Percentiles rank a stretch among this genome's conserved stretches.
phyloP scores from a whole-genome alignment of 768 basidiomycete genomes.

The Pisolithus marmoratus region DNA sequence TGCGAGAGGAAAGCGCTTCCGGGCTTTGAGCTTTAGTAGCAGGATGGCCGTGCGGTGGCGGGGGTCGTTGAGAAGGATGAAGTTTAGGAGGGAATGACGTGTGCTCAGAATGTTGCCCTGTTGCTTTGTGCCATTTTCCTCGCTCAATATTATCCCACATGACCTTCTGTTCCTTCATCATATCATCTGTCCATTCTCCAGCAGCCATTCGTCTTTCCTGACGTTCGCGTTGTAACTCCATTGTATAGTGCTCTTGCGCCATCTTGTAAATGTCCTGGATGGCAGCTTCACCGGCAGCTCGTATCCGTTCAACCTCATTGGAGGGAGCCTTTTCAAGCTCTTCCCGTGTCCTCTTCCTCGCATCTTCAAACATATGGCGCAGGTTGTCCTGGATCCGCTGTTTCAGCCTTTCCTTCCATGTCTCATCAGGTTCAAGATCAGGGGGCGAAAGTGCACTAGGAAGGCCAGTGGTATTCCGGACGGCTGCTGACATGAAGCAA shows the following conservation, averaged over 20 bases:
- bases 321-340: conserved; percentile 42
- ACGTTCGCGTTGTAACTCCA: conserved; percentile 42
- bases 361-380: conserved; percentile 46
- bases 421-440: conserved; percentile 45
- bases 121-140: conserved; percentile 24
- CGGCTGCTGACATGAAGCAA: conserved; percentile 20
- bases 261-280: conserved; percentile 41
- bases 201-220: conserved; percentile 45
- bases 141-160: conserved; percentile 47
- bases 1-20: conserved; percentile 8
- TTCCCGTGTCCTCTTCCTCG: conserved; percentile 51
- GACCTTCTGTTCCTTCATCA: conserved; percentile 35
- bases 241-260: conserved; percentile 42
- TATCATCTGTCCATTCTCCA: conserved; percentile 32
- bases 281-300: conserved; percentile 33
- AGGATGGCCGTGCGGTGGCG: conserved; percentile 2
- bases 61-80: background rate
- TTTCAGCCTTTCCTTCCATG: conserved; percentile 46
- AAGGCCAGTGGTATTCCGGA: conserved; percentile 10
- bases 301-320: conserved; percentile 31
- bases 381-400: conserved; percentile 47
- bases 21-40: conserved; percentile 2
- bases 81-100: conserved; percentile 7
- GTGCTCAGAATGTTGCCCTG: background rate
- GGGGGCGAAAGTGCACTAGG: conserved; percentile 7